Evolutionary conservation across 2,329 filamentous ascomycete species (phyloP).

Genomic region (Pseudogymnoascus sp.): DNA sequence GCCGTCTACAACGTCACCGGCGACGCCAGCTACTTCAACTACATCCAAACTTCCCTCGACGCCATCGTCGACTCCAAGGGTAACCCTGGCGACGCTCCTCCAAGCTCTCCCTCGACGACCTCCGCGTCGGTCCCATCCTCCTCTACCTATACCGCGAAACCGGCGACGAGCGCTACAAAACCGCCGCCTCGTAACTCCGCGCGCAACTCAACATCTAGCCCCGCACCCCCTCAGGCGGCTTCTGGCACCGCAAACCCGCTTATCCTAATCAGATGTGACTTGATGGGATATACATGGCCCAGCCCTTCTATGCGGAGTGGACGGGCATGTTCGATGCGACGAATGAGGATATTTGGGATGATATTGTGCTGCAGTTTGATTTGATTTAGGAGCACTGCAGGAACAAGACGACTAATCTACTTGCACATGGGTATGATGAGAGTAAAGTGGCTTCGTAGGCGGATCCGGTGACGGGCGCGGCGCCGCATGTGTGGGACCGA

Average conservation of each 20-base stretch:
- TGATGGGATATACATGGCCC: slow-evolving; percentile 44
- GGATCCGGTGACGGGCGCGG: slow-evolving; percentile 28
- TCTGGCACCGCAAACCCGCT: slow-evolving; percentile 42
- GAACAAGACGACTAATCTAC: slow-evolving; percentile 22
- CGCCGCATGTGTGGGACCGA: slow-evolving; percentile 31
- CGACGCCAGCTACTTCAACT: slow-evolving; percentile 36
- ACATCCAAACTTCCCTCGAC: slow-evolving; percentile 38
- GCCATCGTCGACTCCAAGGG: slow-evolving; percentile 39
- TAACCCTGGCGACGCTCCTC: slow-evolving; percentile 32
- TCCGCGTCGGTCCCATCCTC: slow-evolving; percentile 44
- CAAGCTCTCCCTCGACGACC: slow-evolving; percentile 43
- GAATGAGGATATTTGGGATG: slow-evolving; percentile 25
- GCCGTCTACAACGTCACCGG: slow-evolving; percentile 35
- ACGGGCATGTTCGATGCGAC: slow-evolving; percentile 19
- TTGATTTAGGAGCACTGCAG: slow-evolving; percentile 20
- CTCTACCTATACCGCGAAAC: slow-evolving; percentile 41
- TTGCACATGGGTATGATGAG: slow-evolving; percentile 31
- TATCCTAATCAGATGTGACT: slow-evolving; percentile 50
- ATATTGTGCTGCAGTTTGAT: slow-evolving; percentile 23
- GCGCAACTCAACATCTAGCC: slow-evolving; percentile 40
- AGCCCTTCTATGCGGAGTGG: slow-evolving; percentile 25
- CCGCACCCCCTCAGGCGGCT: slow-evolving; percentile 41
- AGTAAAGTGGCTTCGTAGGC: slow-evolving; percentile 29
- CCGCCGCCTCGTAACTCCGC: slow-evolving; percentile 38
- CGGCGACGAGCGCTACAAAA: slow-evolving; percentile 38